Percentiles rank a stretch among this genome's conserved stretches.
Evolutionary conservation across 257 asterid genomes (phyloP).

Genomic region (Solanum neorickii): DNA sequence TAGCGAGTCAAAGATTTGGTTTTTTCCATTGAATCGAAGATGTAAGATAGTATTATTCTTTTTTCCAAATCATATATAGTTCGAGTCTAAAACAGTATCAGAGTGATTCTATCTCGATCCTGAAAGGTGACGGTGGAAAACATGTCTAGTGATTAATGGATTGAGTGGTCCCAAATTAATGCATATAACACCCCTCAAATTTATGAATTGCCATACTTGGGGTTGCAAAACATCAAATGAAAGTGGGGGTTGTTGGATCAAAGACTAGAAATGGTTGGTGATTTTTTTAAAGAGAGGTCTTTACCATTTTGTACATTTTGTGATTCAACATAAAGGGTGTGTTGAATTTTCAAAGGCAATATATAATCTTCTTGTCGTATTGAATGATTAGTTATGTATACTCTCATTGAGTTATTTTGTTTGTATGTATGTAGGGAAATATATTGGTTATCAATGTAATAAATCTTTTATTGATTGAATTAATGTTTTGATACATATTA

Average conservation of each 20-base stretch:
- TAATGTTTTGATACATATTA: background rate
- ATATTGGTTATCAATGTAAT: background rate
- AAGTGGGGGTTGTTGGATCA: background rate
- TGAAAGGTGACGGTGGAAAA: background rate
- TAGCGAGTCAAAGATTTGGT: slow-evolving; percentile 52
- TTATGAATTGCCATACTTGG: background rate
- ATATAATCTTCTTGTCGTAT: background rate
- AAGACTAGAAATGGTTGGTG: background rate
- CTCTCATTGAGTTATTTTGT: background rate
- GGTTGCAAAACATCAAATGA: background rate
- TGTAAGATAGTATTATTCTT: background rate
- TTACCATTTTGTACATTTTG: slow-evolving; percentile 2
- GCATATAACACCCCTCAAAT: background rate
- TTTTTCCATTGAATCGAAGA: background rate
- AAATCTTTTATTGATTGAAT: background rate
- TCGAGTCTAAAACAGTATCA: background rate
- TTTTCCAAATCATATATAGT: background rate
- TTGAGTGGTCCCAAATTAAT: background rate
- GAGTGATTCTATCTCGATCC: background rate
- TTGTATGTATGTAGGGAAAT: background rate
- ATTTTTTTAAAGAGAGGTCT: background rate
- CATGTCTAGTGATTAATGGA: background rate
- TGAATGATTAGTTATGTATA: background rate
- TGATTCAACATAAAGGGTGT: background rate
- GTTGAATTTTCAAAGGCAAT: background rate